A percentile compares a stretch with the other conserved stretches of the same genome.
Evolutionary conservation across 495 filamentous ascomycete genomes (phyloP).

Genomic region (Penicillium verhagenii): DNA sequence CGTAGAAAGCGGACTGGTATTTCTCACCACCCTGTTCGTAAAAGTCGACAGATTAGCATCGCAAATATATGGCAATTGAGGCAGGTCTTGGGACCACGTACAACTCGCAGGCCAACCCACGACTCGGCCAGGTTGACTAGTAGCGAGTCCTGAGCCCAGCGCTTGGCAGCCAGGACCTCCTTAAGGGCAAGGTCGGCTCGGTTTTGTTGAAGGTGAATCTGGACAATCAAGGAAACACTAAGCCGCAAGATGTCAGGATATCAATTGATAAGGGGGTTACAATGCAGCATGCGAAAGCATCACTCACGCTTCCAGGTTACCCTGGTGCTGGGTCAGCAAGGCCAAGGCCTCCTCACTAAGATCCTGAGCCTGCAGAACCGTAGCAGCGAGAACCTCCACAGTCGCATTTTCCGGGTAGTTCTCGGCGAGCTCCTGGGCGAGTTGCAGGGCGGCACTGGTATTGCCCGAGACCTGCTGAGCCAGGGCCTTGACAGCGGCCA

Average conservation of each 20-base stretch:
- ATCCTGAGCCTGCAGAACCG: slow-evolving; percentile 71
- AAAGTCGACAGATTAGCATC: not conserved
- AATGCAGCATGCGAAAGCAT: slow-evolving; percentile 1
- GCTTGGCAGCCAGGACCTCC: slow-evolving; percentile 82
- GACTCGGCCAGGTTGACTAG: slow-evolving; percentile 93
- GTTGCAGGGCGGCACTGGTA: slow-evolving; percentile 56
- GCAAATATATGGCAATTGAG: not conserved
- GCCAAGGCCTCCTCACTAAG: slow-evolving; percentile 80
- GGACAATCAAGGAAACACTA: slow-evolving; percentile 72
- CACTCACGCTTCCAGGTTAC: slow-evolving; percentile 76
- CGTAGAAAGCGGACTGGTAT: slow-evolving; percentile 97
- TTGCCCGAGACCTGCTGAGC: slow-evolving; percentile 66
- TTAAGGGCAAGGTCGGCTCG: slow-evolving; percentile 85
- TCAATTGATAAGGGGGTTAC: not conserved
- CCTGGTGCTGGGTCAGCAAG: slow-evolving; percentile 77
- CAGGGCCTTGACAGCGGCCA: slow-evolving; percentile 73
- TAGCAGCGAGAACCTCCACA: slow-evolving; percentile 78
- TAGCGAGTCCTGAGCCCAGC: slow-evolving; percentile 93
- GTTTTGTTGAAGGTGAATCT: slow-evolving; percentile 91
- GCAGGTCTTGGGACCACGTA: slow-evolving; percentile 46
- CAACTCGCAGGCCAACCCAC: slow-evolving; percentile 87
- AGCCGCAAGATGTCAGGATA: slow-evolving; percentile 5
- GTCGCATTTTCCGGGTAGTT: slow-evolving; percentile 68
- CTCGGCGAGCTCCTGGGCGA: slow-evolving; percentile 64
- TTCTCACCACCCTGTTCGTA: slow-evolving; percentile 77